These are phyloP conservation scores for Solanum hybrid DNA, from an alignment of 305 asterid genomes.

Conservation along the genomic window DNA sequence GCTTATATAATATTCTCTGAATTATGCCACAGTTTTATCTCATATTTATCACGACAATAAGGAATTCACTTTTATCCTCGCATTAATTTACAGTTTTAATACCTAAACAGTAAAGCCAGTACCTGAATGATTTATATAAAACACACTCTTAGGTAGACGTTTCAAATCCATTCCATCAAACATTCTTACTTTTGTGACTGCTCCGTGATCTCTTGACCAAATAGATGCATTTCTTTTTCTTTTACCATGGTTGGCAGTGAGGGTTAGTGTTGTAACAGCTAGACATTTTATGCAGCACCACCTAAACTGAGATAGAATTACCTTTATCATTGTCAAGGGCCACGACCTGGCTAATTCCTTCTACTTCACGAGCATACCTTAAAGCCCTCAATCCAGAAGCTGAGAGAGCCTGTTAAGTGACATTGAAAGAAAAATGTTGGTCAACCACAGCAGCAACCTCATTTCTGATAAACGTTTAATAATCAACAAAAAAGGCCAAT, in stretches of 20 bases:
- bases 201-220: neutral
- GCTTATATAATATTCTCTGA: neutral
- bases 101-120: neutral
- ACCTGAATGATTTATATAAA: neutral
- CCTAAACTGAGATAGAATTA: conserved; percentile 3
- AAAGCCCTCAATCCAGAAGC: conserved; percentile 92
- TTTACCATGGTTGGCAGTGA: neutral
- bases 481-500: conserved; percentile 10
- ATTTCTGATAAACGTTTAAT: neutral
- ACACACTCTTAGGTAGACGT: neutral
- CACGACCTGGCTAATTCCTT: conserved; percentile 84
- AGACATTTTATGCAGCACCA: neutral
- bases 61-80: neutral
- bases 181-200: neutral
- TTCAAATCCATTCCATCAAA: neutral
- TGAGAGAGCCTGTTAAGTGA: conserved; percentile 58
- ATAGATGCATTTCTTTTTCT: neutral
- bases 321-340: conserved; percentile 91
- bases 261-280: neutral
- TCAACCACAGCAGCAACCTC: neutral
- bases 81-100: neutral
- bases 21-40: neutral
- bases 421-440: neutral
- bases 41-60: neutral
- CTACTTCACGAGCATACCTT: conserved; percentile 87